Evolutionary conservation across 2,329 filamentous ascomycete species (phyloP).

Genomic region (Aspergillus piperis): DNA sequence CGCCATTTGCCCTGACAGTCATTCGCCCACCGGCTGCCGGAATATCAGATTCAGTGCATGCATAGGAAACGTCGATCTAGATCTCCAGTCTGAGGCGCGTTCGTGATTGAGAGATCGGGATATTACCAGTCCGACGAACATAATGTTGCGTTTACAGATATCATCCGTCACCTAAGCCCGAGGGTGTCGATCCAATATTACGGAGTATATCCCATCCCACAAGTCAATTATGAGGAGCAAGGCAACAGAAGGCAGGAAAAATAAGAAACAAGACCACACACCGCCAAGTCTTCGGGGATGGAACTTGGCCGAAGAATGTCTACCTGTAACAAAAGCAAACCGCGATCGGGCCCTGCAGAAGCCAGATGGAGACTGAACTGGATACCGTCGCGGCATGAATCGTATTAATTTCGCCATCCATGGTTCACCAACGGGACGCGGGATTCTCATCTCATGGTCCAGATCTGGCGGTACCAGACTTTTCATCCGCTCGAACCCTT

Average conservation of each 20-base stretch:
- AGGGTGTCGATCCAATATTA: not conserved
- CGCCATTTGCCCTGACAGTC: not conserved
- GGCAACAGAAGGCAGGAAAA: constrained; percentile 2
- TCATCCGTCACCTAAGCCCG: not conserved
- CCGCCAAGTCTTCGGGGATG: not conserved
- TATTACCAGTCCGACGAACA: not conserved
- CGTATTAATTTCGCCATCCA: constrained; percentile 3
- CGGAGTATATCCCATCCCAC: not conserved
- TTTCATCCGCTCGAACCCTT: not conserved
- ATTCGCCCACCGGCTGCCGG: not conserved
- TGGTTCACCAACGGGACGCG: constrained; percentile 8
- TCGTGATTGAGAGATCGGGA: constrained; percentile 7
- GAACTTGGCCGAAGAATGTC: not conserved
- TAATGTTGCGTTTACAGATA: not conserved
- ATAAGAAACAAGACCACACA: not conserved
- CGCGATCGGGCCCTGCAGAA: constrained; percentile 2
- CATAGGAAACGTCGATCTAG: not conserved
- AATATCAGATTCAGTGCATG: constrained; percentile 3
- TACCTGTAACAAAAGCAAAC: not conserved
- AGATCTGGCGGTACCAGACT: constrained; percentile 1
- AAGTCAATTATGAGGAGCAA: not conserved
- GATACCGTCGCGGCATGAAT: not conserved
- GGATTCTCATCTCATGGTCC: constrained; percentile 1
- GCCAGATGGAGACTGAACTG: not conserved
- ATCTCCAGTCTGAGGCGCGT: constrained; percentile 1